phyloP scores from a whole-genome alignment of 495 filamentous ascomycete species.

The Daldinia concentrica region DNA sequence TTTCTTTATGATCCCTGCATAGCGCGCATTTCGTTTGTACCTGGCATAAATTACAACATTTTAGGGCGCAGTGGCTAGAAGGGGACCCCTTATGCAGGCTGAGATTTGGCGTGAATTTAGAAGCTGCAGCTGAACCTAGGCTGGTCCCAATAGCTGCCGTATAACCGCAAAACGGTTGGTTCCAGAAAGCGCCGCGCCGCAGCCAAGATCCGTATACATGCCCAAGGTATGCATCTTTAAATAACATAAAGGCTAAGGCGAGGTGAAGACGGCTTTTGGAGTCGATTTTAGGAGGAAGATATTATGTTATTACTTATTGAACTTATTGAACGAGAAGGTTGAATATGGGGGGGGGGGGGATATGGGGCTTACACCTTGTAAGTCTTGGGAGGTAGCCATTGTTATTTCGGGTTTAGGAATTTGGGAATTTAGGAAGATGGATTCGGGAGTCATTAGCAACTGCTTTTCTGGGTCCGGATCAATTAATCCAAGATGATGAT shows the following conservation, averaged over 20 bases:
- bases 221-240: not conserved
- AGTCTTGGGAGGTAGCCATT: not conserved
- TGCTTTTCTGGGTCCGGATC: not conserved
- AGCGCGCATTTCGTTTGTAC: slow-evolving; percentile 29
- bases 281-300: not conserved
- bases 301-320: not conserved
- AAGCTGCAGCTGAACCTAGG: slow-evolving; percentile 8
- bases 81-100: slow-evolving; percentile 30
- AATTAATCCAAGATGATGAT: slow-evolving; percentile 11
- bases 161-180: slow-evolving; percentile 15
- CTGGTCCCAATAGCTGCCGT: slow-evolving; percentile 16
- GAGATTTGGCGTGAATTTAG: slow-evolving; percentile 12
- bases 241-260: not conserved
- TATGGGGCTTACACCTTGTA: not conserved
- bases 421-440: not conserved
- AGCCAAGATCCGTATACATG: not conserved
- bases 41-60: slow-evolving; percentile 33
- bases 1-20: slow-evolving; percentile 6
- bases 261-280: not conserved
- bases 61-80: slow-evolving; percentile 16
- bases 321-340: not conserved
- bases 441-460: not conserved
- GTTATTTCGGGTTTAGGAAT: slow-evolving; percentile 6
- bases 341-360: not conserved
- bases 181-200: slow-evolving; percentile 3